These are phyloP conservation scores for Teunomyces barrocoloradensis DNA, from an alignment of 805 yeast genomes.

Conservation along the genomic window DNA sequence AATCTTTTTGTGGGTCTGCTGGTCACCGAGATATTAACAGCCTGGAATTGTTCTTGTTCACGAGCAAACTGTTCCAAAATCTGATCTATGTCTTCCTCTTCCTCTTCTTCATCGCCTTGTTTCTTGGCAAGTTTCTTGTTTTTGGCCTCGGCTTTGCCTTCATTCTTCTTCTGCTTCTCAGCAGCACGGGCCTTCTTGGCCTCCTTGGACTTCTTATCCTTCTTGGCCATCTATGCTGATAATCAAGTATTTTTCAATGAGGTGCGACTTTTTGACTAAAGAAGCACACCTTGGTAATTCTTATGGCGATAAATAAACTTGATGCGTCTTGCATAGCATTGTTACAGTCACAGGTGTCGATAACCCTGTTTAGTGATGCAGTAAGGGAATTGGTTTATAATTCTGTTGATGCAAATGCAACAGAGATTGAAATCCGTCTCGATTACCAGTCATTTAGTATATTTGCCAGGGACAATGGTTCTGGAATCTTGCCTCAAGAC, in stretches of 20 bases:
- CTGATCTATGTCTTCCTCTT: slow-evolving; percentile 83
- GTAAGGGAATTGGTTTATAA: slow-evolving; percentile 53
- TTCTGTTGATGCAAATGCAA: slow-evolving; percentile 53
- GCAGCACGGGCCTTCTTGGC: slow-evolving; percentile 88
- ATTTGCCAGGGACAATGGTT: slow-evolving; percentile 65
- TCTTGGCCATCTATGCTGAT: slow-evolving; percentile 73
- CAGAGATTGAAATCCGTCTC: slow-evolving; percentile 28
- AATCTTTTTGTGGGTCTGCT: slow-evolving; percentile 65
- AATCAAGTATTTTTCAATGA: neutral
- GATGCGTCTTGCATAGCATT: slow-evolving; percentile 8
- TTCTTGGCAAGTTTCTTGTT: slow-evolving; percentile 73
- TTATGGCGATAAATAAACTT: slow-evolving; percentile 10
- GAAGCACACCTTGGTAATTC: too few species aligned
- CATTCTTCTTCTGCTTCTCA: slow-evolving; percentile 74
- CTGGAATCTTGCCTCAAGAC: slow-evolving; percentile 56
- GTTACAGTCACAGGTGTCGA: slow-evolving; percentile 31
- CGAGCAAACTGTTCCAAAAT: slow-evolving; percentile 71
- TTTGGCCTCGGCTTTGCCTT: slow-evolving; percentile 69
- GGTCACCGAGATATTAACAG: slow-evolving; percentile 59
- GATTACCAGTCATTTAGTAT: slow-evolving; percentile 33
- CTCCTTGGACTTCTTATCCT: slow-evolving; percentile 80
- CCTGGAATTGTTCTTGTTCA: slow-evolving; percentile 77
- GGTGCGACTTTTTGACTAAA: neutral
- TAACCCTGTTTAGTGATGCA: slow-evolving; percentile 39
- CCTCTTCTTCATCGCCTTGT: slow-evolving; percentile 77